Conservation (phyloP, 176 grass and related monocot species). For the Zoysia japonica region DNA sequence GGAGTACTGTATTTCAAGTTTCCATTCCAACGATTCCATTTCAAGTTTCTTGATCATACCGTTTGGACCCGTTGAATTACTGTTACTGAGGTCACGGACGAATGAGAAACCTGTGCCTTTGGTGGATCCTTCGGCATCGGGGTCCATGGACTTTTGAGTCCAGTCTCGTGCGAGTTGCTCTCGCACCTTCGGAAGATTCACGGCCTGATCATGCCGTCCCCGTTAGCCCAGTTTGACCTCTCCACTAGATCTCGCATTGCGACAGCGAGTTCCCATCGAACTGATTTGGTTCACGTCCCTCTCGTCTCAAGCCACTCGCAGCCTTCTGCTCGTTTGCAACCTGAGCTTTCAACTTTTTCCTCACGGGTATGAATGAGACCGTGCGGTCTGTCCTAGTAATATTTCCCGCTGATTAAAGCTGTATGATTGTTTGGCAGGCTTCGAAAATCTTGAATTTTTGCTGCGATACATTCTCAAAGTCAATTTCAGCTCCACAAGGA, state of each 20-base stretch:
- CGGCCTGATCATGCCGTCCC: slow-evolving; percentile 31
- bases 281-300: slow-evolving; percentile 29
- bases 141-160: not conserved
- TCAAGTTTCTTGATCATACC: not conserved
- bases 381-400: not conserved
- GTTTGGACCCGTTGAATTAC: not conserved
- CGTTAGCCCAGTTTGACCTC: not conserved
- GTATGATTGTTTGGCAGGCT: not conserved
- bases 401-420: not conserved
- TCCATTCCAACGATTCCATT: not conserved
- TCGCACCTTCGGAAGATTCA: not conserved
- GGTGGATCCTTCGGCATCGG: not conserved
- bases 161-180: slow-evolving; percentile 8
- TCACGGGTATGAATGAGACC: not conserved
- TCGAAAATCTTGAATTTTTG: no score
- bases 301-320: not conserved
- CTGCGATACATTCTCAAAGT: no score
- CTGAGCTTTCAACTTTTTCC: not conserved
- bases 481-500: no score
- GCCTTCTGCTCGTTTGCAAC: not conserved
- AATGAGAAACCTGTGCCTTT: not conserved
- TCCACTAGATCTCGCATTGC: not conserved
- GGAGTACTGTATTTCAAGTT: no score
- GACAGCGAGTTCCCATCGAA: not conserved
- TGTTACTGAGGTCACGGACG: no score